phyloP scores from a whole-genome alignment of 1,284 basidiomycete species.

The Ganoderma resinaceum region DNA sequence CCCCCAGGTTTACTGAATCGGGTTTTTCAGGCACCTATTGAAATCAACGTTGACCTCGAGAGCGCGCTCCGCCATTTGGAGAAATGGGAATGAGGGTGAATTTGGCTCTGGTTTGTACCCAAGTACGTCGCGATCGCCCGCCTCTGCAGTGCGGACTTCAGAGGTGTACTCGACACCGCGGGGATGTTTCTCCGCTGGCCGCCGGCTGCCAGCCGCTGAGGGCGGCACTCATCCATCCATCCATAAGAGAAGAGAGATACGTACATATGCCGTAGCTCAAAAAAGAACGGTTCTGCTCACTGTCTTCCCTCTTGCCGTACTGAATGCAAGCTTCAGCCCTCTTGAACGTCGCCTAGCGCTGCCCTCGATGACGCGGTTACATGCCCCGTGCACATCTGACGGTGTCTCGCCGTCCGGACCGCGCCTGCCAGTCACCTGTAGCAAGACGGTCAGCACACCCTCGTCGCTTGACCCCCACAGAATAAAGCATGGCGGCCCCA shows the following conservation, averaged over 20 bases:
- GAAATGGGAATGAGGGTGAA: no score
- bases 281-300: not conserved
- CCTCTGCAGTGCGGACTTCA: not conserved
- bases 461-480: not conserved
- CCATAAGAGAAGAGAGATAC: not conserved
- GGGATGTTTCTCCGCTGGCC: not conserved
- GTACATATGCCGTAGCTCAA: not conserved
- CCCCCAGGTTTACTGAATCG: not conserved
- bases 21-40: not conserved
- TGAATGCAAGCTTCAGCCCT: not conserved
- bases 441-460: conserved; percentile 2
- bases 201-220: not conserved
- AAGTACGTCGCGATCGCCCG: no score
- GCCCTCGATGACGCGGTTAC: conserved; percentile 4
- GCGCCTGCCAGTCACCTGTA: conserved; percentile 1
- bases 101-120: no score
- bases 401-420: not conserved
- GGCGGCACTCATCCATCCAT: not conserved
- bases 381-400: not conserved
- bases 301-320: not conserved
- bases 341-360: not conserved
- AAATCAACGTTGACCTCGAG: not conserved
- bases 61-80: not conserved
- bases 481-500: not conserved
- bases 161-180: not conserved